Evolutionary conservation across 208 protist species (phyloP), one percentile per base, ranked within the genome.

Genomic region (Leishmania aethiopica): DNA sequence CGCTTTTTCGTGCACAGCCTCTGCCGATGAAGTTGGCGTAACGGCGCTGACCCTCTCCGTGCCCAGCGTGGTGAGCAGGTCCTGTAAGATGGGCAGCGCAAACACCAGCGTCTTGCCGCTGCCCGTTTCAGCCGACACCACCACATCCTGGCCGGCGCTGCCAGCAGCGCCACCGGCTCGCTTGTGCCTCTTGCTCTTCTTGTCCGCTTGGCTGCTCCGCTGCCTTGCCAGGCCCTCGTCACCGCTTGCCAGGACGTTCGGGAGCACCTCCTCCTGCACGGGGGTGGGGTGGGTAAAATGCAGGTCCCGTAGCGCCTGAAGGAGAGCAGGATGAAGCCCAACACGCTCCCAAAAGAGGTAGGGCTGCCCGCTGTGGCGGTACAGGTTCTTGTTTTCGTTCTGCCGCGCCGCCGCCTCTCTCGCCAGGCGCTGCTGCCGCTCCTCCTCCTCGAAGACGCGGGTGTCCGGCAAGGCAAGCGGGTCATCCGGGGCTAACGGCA

Each of bases 61-160:
- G 67, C 83, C 84, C 35, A 86, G 78, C 59, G 37, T 60, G 11
- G 55, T 73, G 25, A 97, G 81, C 22, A 97, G 45, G n/a, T 93
- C 80, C 28, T 97, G 76, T 17, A 98, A 82, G 45, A 98, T 95
- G 22, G 99, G 99, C 35, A 99, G 90, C 25, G 99, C 93, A 87
- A 99, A 99, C 25, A 99, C 98, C 2, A 99, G 83, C 42, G 99
- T 99, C 90, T 99, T 99, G 40, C 99, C 98, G 80, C 89, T 96
- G 72, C 97, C 97, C 37, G 97, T 99, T 84, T 99, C 96, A 0
- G 96, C 95, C 22, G 97, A 96, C 51, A 97, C 96, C n/a, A 99
- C 85, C 25, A 98, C 85, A 80, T 99, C 96, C 62, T 92, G 89
- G 13, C 42, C 28, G 13, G 62, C 51, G 45, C 62, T 15, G 22